A percentile compares a stretch with the other conserved stretches of the same genome.
These are phyloP conservation scores for Penicillium desertorum DNA, from an alignment of 495 filamentous ascomycete species.

Conservation along the genomic window DNA sequence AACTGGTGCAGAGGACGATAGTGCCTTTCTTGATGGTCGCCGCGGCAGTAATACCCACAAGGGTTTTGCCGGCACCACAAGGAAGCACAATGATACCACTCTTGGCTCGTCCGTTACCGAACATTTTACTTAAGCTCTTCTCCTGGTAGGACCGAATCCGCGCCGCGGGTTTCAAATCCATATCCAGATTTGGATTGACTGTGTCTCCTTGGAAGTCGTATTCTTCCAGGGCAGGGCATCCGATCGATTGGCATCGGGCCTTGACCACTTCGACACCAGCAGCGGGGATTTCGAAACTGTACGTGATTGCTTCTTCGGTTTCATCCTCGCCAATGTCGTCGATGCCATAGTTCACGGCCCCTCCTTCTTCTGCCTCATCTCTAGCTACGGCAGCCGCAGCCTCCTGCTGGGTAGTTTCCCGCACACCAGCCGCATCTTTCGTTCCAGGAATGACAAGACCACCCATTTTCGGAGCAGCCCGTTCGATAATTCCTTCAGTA, in stretches of 20 bases:
- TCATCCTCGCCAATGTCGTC: slow-evolving; percentile 87
- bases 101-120: slow-evolving; percentile 94
- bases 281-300: slow-evolving; percentile 89
- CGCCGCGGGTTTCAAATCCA: slow-evolving; percentile 68
- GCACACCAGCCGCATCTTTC: slow-evolving; percentile 82
- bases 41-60: slow-evolving; percentile 94
- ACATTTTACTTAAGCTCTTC: slow-evolving; percentile 97
- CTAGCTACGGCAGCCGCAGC: slow-evolving; percentile 31
- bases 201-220: slow-evolving; percentile 97
- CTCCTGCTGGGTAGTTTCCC: slow-evolving; percentile 56
- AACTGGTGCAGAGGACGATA: slow-evolving; percentile 92
- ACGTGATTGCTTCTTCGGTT: slow-evolving; percentile 75
- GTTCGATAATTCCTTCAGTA: slow-evolving; percentile 69
- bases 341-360: slow-evolving; percentile 60
- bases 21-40: slow-evolving; percentile 97
- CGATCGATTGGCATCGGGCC: slow-evolving; percentile 83
- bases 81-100: slow-evolving; percentile 97
- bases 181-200: slow-evolving; percentile 84
- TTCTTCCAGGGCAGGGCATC: slow-evolving; percentile 87
- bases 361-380: slow-evolving; percentile 40
- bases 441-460: slow-evolving; percentile 92
- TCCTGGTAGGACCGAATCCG: slow-evolving; percentile 73
- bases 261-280: slow-evolving; percentile 79
- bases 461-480: slow-evolving; percentile 83
- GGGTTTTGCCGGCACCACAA: slow-evolving; percentile 94